phyloP scores from a whole-genome alignment of 768 basidiomycete genomes.

The Auriscalpium vulgare region DNA sequence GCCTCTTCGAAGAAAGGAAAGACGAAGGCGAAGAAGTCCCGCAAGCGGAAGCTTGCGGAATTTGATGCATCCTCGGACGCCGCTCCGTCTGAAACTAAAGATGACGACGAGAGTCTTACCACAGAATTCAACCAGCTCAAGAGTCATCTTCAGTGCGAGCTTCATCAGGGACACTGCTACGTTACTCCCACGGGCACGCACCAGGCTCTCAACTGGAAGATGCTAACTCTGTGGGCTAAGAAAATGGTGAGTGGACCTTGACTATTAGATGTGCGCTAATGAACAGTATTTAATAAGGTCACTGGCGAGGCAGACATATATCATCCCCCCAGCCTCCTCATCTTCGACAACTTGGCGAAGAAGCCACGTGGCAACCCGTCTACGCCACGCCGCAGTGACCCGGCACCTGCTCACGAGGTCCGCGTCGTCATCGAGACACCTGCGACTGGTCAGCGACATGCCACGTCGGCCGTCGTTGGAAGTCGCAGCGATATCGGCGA shows the following conservation, averaged over 20 bases:
- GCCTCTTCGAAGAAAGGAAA: no score
- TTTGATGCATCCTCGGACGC: background rate
- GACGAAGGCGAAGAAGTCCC: no score
- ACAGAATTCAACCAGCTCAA: background rate
- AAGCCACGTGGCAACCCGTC: background rate
- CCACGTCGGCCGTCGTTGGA: background rate
- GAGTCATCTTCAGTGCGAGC: no score
- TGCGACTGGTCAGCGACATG: background rate
- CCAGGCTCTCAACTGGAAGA: background rate
- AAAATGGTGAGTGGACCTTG: background rate
- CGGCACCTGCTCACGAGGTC: background rate
- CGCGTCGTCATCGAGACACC: background rate
- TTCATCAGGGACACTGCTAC: background rate
- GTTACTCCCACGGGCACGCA: background rate
- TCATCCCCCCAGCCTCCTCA: background rate
- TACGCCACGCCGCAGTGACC: background rate
- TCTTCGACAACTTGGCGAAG: background rate
- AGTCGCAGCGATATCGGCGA: background rate
- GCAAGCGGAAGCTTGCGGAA: no score
- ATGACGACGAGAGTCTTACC: background rate
- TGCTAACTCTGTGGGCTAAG: background rate
- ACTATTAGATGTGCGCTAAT: background rate
- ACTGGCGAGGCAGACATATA: background rate
- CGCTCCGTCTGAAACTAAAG: background rate
- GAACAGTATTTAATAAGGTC: background rate